phyloP scores from a whole-genome alignment of 768 basidiomycete genomes.

The Gymnopilus junonius region DNA sequence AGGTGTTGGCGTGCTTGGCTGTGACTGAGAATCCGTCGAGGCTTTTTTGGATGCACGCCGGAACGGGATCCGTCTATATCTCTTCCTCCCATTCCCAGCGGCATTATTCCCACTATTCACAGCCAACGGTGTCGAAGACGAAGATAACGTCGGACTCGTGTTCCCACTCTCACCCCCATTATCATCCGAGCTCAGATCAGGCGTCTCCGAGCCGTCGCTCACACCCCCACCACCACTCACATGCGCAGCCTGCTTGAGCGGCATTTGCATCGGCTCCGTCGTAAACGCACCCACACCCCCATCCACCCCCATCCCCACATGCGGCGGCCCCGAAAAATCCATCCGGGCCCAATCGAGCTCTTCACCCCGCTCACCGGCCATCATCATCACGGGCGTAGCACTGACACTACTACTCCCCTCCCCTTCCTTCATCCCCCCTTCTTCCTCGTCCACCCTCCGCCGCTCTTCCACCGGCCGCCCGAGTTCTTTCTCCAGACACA shows the following conservation, averaged over 20 bases:
- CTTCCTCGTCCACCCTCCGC: slow-evolving; percentile 60
- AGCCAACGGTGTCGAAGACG: not conserved
- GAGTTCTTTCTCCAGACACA: slow-evolving; percentile 85
- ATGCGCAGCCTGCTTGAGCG: slow-evolving; percentile 42
- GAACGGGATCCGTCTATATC: slow-evolving; percentile 20
- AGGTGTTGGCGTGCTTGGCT: not conserved
- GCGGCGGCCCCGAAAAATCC: slow-evolving; percentile 64
- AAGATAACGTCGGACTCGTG: not conserved
- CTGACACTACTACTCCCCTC: slow-evolving; percentile 44
- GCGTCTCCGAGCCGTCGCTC: slow-evolving; percentile 7
- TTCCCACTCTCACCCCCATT: slow-evolving; percentile 17
- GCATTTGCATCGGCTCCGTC: slow-evolving; percentile 54
- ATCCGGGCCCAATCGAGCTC: slow-evolving; percentile 46
- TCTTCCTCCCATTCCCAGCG: slow-evolving; percentile 12
- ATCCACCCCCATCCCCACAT: slow-evolving; percentile 24
- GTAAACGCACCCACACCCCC: slow-evolving; percentile 24
- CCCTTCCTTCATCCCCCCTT: slow-evolving; percentile 45
- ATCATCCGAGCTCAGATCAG: slow-evolving; percentile 25
- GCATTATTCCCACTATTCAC: not conserved
- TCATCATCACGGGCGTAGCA: slow-evolving; percentile 53
- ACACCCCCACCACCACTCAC: slow-evolving; percentile 1
- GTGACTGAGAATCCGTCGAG: slow-evolving; percentile 21
- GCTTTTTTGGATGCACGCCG: slow-evolving; percentile 18
- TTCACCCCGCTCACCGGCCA: slow-evolving; percentile 42
- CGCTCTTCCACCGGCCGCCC: slow-evolving; percentile 74